These are phyloP conservation scores for Lonicera japonica DNA, from an alignment of 129 eudicot genomes.

Conservation along the genomic window DNA sequence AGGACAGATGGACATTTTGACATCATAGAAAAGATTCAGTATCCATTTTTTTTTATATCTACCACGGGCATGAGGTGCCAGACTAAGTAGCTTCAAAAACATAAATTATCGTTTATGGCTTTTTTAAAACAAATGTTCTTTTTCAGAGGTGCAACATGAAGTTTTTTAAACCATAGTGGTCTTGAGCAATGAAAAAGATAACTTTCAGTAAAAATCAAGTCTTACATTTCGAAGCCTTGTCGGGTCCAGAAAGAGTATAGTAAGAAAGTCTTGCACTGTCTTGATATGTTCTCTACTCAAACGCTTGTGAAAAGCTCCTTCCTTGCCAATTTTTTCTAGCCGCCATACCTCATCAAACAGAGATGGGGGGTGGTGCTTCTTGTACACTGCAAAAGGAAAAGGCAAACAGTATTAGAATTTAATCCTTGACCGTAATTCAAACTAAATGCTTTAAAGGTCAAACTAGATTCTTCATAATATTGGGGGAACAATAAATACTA, in stretches of 20 bases:
- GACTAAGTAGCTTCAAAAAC: too few relatives aligned
- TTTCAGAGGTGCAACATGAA: too few relatives aligned
- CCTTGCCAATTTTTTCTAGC: slow-evolving; percentile 87
- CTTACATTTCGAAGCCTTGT: slow-evolving; percentile 69
- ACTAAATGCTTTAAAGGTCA: neutral
- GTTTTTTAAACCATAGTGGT: too few relatives aligned
- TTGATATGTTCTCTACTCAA: slow-evolving; percentile 51
- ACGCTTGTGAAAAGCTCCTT: slow-evolving; percentile 91
- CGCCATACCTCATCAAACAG: slow-evolving; percentile 90
- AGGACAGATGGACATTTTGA: too few relatives aligned
- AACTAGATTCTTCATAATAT: too few relatives aligned
- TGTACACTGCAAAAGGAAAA: slow-evolving; percentile 52
- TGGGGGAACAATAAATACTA: too few relatives aligned
- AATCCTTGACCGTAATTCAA: neutral
- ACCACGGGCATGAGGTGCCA: too few relatives aligned
- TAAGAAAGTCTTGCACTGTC: slow-evolving; percentile 75
- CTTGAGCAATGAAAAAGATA: too few relatives aligned
- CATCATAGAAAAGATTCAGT: too few relatives aligned
- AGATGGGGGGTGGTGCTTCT: slow-evolving; percentile 91
- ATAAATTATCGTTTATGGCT: too few relatives aligned
- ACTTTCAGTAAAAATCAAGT: neutral
- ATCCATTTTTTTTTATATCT: too few relatives aligned
- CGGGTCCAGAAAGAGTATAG: slow-evolving; percentile 45
- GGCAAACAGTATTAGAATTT: slow-evolving; percentile 8
- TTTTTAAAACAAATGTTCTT: too few relatives aligned